phyloP scores from a whole-genome alignment of 2,329 filamentous ascomycete genomes.

The Xylariaceae sp. region DNA sequence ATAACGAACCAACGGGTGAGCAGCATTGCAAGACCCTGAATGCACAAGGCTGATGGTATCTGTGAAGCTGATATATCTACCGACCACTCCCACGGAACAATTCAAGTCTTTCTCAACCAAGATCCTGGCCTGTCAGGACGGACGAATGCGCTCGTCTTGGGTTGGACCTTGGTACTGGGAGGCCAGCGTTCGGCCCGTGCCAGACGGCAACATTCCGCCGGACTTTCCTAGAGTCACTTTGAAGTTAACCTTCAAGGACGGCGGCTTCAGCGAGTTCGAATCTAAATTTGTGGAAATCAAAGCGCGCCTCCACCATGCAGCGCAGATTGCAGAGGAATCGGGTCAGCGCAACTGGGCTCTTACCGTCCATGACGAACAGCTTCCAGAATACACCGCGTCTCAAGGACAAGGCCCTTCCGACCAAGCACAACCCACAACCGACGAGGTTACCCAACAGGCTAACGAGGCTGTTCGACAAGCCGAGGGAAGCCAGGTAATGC shows the following conservation, averaged over 20 bases:
- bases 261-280: slow-evolving; percentile 92
- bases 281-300: slow-evolving; percentile 82
- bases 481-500: slow-evolving; percentile 45
- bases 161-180: slow-evolving; percentile 94
- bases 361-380: slow-evolving; percentile 79
- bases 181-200: slow-evolving; percentile 77
- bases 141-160: slow-evolving; percentile 84
- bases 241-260: slow-evolving; percentile 90
- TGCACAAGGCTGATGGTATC: slow-evolving; percentile 20
- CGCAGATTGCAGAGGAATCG: slow-evolving; percentile 74
- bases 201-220: slow-evolving; percentile 81
- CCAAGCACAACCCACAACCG: slow-evolving; percentile 26
- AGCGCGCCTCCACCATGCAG: slow-evolving; percentile 80
- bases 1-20: slow-evolving; percentile 85
- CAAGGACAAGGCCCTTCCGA: slow-evolving; percentile 40
- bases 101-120: slow-evolving; percentile 90
- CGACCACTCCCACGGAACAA: slow-evolving; percentile 68
- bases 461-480: slow-evolving; percentile 34
- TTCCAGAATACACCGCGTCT: slow-evolving; percentile 82
- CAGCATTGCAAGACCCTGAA: slow-evolving; percentile 17
- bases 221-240: slow-evolving; percentile 76
- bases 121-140: slow-evolving; percentile 85
- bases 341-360: slow-evolving; percentile 58
- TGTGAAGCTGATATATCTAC: slow-evolving; percentile 91
- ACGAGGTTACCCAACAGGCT: slow-evolving; percentile 34